Evolutionary conservation across 495 filamentous ascomycete genomes (phyloP).

Genomic region (Pseudoneurospora amorphoporcata): DNA sequence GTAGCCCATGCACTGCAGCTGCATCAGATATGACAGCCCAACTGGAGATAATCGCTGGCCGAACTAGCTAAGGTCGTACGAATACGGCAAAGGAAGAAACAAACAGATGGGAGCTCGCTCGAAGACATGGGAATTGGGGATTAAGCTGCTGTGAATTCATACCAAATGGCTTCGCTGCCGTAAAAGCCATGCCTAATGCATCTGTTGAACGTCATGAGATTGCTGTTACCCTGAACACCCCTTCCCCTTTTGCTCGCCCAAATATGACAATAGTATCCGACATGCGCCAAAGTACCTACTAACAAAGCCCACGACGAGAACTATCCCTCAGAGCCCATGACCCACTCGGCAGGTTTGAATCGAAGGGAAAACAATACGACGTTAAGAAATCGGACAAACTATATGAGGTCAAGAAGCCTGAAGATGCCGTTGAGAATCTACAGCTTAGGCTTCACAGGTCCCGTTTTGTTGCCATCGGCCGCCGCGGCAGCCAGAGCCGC

Average conservation of each 20-base stretch:
- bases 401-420: background rate
- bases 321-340: background rate
- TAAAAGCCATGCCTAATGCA: background rate
- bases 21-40: background rate
- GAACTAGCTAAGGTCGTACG: background rate
- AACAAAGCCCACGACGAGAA: background rate
- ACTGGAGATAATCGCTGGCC: background rate
- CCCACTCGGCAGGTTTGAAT: background rate
- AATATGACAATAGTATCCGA: background rate
- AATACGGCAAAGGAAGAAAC: background rate
- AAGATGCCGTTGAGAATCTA: constrained; percentile 5
- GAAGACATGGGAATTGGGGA: background rate
- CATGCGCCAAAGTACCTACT: background rate
- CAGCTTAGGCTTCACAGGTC: constrained; percentile 27
- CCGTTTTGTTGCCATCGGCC: constrained; percentile 30
- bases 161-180: background rate
- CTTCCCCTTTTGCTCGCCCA: background rate
- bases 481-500: constrained; percentile 15
- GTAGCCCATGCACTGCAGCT: background rate
- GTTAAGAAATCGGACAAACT: background rate
- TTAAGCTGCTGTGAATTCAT: background rate
- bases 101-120: background rate
- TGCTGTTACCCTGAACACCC: background rate
- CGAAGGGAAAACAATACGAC: background rate
- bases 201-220: background rate